These are phyloP conservation scores for Vigna nakashimae DNA, from an alignment of 306 rosid genomes.

Conservation along the genomic window DNA sequence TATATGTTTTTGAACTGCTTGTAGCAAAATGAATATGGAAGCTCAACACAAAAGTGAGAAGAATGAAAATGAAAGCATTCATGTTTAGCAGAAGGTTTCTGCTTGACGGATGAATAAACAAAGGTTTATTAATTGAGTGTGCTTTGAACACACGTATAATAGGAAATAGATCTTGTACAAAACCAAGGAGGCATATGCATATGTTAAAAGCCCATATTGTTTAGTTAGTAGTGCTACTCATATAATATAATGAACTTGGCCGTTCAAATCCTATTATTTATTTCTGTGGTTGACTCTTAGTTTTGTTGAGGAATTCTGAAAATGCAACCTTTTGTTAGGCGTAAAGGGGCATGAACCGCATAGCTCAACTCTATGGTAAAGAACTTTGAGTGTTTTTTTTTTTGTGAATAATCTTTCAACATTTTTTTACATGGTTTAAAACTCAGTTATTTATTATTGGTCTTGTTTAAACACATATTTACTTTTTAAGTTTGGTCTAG, in stretches of 20 bases:
- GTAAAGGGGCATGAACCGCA: too few relatives aligned
- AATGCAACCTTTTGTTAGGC: not conserved
- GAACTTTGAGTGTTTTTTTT: not conserved
- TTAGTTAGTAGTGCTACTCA: not conserved
- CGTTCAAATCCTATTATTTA: too few relatives aligned
- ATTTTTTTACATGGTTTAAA: not conserved
- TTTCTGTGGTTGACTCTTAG: too few relatives aligned
- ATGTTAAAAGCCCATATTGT: not conserved
- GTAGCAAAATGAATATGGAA: conserved; percentile 44
- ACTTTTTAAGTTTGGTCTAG: too few relatives aligned
- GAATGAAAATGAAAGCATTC: conserved; percentile 47
- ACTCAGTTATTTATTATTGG: too few relatives aligned
- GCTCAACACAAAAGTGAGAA: conserved; percentile 47
- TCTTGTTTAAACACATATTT: too few relatives aligned
- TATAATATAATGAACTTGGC: conserved; percentile 3
- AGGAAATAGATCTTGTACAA: not conserved
- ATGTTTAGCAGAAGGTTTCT: conserved; percentile 48
- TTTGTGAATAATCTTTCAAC: not conserved
- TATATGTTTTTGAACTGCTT: conserved; percentile 53
- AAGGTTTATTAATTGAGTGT: conserved; percentile 11
- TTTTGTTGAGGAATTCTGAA: too few relatives aligned
- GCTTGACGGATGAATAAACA: conserved; percentile 23
- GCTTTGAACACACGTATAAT: too few relatives aligned
- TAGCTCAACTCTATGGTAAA: not conserved
- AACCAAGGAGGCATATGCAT: conserved; percentile 26